Conservation (phyloP, 2,329 filamentous ascomycete species). For the Beauveria sp. region DNA sequence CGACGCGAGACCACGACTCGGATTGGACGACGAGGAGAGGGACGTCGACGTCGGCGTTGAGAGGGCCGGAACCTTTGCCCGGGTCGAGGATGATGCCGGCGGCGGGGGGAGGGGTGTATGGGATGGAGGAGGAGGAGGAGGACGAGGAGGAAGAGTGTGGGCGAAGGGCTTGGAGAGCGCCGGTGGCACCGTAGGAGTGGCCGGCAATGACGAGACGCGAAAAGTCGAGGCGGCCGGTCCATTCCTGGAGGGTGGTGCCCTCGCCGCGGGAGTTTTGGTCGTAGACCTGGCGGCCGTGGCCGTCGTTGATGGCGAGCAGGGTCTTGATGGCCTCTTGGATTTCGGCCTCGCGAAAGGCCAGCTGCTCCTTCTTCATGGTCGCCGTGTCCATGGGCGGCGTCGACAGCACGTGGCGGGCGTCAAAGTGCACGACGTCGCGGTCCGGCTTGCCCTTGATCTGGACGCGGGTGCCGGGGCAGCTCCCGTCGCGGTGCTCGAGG, state of each 20-base stretch:
- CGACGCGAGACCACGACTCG: constrained; percentile 53
- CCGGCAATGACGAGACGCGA: constrained; percentile 50
- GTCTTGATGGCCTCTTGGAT: constrained; percentile 37
- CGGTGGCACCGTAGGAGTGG: constrained; percentile 60
- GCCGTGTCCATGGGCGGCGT: constrained; percentile 26
- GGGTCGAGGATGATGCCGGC: constrained; percentile 58
- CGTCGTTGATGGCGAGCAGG: constrained; percentile 32
- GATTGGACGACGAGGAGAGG: constrained; percentile 57
- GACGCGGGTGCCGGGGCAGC: constrained; percentile 37
- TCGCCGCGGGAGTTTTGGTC: constrained; percentile 38
- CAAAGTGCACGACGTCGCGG: constrained; percentile 27
- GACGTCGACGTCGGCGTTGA: constrained; percentile 51
- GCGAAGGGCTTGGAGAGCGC: constrained; percentile 53
- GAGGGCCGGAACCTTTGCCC: constrained; percentile 53
- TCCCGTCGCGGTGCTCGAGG: constrained; percentile 46
- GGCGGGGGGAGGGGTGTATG: constrained; percentile 38
- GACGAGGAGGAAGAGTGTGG: constrained; percentile 21
- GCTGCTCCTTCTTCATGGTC: constrained; percentile 37
- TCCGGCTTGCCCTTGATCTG: constrained; percentile 23
- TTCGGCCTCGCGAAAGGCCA: constrained; percentile 43
- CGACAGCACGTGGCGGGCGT: constrained; percentile 25
- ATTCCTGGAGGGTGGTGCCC: constrained; percentile 39
- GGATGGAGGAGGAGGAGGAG: constrained; percentile 22
- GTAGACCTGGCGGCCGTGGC: constrained; percentile 27
- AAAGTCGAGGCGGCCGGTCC: constrained; percentile 45